Percentiles rank a stretch among this genome's conserved stretches.
phyloP scores from a whole-genome alignment of 1,284 basidiomycete genomes.

The Melanopsichium pennsylvanicum region DNA sequence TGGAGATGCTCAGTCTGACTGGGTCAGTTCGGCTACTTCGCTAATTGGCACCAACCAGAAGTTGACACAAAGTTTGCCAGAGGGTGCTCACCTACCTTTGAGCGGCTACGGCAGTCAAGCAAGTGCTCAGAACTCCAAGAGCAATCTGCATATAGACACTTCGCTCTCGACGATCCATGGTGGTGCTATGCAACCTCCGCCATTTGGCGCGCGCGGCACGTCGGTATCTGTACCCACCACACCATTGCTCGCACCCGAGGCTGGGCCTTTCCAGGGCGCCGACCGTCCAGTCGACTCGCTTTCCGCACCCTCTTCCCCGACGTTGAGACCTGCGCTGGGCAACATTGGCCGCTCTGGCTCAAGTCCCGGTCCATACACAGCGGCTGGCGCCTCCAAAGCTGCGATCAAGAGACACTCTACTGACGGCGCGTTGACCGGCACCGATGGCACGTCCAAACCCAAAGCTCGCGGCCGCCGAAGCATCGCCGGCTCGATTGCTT shows the following conservation, averaged over 20 bases:
- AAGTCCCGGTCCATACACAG: slow-evolving; percentile 28
- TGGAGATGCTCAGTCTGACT: slow-evolving; percentile 22
- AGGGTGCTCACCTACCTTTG: slow-evolving; percentile 31
- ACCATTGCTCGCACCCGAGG: slow-evolving; percentile 28
- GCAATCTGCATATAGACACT: slow-evolving; percentile 24
- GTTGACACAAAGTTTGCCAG: slow-evolving; percentile 24
- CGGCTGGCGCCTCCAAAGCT: slow-evolving; percentile 4
- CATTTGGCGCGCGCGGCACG: slow-evolving; percentile 24
- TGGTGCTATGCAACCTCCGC: slow-evolving; percentile 20
- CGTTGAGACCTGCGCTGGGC: slow-evolving; percentile 23
- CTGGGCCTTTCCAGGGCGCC: slow-evolving; percentile 35
- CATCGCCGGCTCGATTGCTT: slow-evolving; percentile 37
- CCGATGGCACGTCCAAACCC: slow-evolving; percentile 26
- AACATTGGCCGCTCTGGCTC: slow-evolving; percentile 37
- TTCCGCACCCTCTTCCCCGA: slow-evolving; percentile 45
- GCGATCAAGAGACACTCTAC: slow-evolving; percentile 34
- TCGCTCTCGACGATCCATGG: slow-evolving; percentile 12
- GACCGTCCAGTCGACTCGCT: slow-evolving; percentile 36
- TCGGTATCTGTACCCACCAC: slow-evolving; percentile 42
- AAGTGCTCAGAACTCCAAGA: slow-evolving; percentile 3
- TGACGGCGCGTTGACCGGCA: slow-evolving; percentile 10
- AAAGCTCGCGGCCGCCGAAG: slow-evolving; percentile 39
- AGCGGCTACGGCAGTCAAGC: slow-evolving; percentile 16
- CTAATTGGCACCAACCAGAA: slow-evolving; percentile 7
- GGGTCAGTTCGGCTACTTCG: slow-evolving; percentile 23